Base-by-base conservation (phyloP, 441 rosid genomes). In the Gossypium davidsonii region DNA sequence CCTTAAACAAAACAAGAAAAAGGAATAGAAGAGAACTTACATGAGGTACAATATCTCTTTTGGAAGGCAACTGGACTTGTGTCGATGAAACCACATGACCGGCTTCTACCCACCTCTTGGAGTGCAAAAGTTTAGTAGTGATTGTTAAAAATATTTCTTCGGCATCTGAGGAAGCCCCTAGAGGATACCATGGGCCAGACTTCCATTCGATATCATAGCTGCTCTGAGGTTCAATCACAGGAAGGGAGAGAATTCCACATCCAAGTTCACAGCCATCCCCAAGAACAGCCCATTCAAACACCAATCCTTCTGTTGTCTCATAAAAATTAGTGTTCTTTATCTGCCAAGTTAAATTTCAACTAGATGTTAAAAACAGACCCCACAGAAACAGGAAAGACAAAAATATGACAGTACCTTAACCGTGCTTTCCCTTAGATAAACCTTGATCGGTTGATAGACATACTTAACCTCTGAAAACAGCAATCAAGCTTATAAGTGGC, bases 401-500 rank as follows among this genome's bases (percentile, higher is more conserved):
- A 80, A 71, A 76, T 11, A 37, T 26, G 61, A 8, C 14, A 70
- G 67, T 80, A 95, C 99, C 98, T 79, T 86, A 4, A 95, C 78
- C 2, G 2, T 79, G 77, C 74, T 81, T 73, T 84, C 92, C 21
- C 53, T 70, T 42, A 89, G 76, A 52, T 79, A 79, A 79, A 88
- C 90, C 83, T 95, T 95, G 84, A 92, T 91, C 34, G 97, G 93
- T 68, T 90, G 98, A 79, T 92, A 83, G 48, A 94, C 87, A 76
- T 81, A 83, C 84, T 95, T 95, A 25, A 92, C 98, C 85, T 95
- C 99, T 94, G 96, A 46, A 81, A 79, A 77, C 48, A 81, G 62
- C 60, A 76, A 70, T 31, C 17, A 58, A 70, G 74, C 53, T 74
- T 72, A 78, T 75, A 42, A 80, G 63, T 67, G 15, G 67, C 78